Evolutionary conservation across 177 flowering plant species (phyloP).

Genomic region (Vitis hybrid): DNA sequence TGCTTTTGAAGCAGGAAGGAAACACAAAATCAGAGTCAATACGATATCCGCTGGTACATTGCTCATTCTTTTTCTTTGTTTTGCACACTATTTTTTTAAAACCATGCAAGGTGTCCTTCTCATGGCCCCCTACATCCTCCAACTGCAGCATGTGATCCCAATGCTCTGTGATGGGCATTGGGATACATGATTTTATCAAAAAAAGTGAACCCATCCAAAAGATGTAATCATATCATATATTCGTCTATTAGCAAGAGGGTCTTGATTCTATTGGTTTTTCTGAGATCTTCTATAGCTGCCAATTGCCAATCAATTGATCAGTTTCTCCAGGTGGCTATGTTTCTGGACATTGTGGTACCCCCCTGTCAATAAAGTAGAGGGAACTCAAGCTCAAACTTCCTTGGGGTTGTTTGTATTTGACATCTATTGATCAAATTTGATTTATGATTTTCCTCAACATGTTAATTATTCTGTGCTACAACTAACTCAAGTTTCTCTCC

Average conservation of each 20-base stretch:
- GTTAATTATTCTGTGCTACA: neutral
- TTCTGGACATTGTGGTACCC: too few species aligned
- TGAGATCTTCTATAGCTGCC: too few species aligned
- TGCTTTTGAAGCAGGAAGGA: slow-evolving; percentile 97
- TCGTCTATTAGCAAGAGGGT: too few species aligned
- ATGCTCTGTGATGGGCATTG: neutral
- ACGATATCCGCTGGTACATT: slow-evolving; percentile 88
- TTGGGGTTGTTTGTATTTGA: too few species aligned
- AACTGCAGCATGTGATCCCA: neutral
- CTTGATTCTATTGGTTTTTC: too few species aligned
- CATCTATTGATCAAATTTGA: neutral
- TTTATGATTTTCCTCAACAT: neutral
- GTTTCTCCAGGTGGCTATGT: too few species aligned
- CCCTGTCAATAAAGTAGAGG: too few species aligned
- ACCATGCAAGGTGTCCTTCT: neutral
- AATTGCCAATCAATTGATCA: too few species aligned
- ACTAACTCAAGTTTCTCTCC: neutral
- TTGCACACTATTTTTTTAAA: neutral
- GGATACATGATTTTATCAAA: too few species aligned
- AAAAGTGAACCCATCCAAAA: too few species aligned
- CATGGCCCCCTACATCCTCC: neutral
- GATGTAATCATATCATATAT: too few species aligned
- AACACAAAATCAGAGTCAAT: slow-evolving; percentile 75
- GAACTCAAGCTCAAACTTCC: too few species aligned
- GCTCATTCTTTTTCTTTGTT: neutral